A percentile compares a stretch with the other conserved stretches of the same genome.
phyloP scores from a whole-genome alignment of 139 green algal genomes.

The Tetradesmus obliquus region DNA sequence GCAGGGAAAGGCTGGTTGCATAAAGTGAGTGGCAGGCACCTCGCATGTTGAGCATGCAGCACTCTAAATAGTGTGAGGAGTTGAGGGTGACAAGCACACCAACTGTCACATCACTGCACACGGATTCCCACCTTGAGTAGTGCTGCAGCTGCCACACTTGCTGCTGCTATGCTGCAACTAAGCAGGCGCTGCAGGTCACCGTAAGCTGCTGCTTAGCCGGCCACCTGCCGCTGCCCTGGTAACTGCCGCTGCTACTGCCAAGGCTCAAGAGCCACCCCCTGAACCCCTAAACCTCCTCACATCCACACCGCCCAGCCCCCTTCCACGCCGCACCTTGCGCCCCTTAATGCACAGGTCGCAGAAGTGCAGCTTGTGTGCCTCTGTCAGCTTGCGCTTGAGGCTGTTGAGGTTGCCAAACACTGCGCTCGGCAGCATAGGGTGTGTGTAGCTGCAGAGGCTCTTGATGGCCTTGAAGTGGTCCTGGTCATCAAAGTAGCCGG shows the following conservation, averaged over 20 bases:
- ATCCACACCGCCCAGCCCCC: not conserved
- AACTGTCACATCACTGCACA: too few species aligned
- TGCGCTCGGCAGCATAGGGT: constrained; percentile 67
- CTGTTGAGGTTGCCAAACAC: constrained; percentile 65
- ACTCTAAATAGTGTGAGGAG: too few species aligned
- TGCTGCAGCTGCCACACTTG: too few species aligned
- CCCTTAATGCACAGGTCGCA: constrained; percentile 93
- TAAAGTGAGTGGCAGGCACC: too few species aligned
- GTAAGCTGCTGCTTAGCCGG: not conserved
- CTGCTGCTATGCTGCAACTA: too few species aligned
- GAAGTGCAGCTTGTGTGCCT: constrained; percentile 76
- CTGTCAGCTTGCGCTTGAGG: constrained; percentile 79
- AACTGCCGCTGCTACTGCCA: not conserved
- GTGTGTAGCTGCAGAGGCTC: constrained; percentile 83
- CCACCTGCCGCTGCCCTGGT: not conserved
- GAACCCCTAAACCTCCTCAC: too few species aligned
- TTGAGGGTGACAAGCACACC: too few species aligned
- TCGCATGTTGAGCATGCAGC: too few species aligned
- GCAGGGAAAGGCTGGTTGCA: not conserved
- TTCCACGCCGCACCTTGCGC: constrained; percentile 76
- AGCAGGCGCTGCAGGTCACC: too few species aligned
- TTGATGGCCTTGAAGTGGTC: constrained; percentile 82
- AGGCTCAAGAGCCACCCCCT: too few species aligned
- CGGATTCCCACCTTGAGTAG: too few species aligned
- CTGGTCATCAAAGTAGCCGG: constrained; percentile 92